Base-by-base conservation (phyloP, 805 yeast species). In the Teunomyces atbi region DNA sequence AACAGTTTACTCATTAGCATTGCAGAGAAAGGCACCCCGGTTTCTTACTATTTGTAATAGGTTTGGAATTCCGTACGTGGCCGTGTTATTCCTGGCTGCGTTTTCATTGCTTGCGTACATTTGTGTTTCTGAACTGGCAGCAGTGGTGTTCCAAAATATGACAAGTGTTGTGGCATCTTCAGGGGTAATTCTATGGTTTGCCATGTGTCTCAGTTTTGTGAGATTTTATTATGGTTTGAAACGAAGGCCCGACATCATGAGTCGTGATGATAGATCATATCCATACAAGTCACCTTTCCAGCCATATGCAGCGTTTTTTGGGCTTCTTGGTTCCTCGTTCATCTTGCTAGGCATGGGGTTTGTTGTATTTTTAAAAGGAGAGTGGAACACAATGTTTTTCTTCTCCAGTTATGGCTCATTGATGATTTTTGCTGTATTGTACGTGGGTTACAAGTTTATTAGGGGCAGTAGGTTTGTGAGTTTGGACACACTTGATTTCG, bases 121-220 rank as follows among this genome's bases (percentile, higher is more conserved):
- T 18, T 78, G 87, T 3, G 81, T 84, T 4, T 74, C 79, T 37
- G 71, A 76, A 45, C 62, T 71, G 32, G 82, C 90, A 0, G 78
- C 85, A 12, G 64, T 69, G 12, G 84, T 84, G 4, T 87, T 88
- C 53, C 85, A 80, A 49, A 79, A 84, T 54, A 66, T 87, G 47
- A 77, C 86, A 6, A 81, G 82, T 53, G 73, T 87, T 29, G 78
- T 87, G 44, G 82, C 91, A 2, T 80, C 91, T 0, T 78, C 91
- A 1, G 91, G 90, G 0, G 77, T 89, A 44, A 65, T 89, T 29
- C 89, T 86, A 36, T 89, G 96, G 96, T 74, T 76, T 52, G 86
- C 89, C 4, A 79, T 85, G 78, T 81, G 86, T 54, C 58, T 82
- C 13, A 73, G 89, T 2, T 86, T 74, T 58, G 60, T 85, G 32